A percentile compares a stretch with the other conserved stretches of the same genome.
These are phyloP conservation scores for Gossypium gossypioides DNA, from an alignment of 441 rosid species.

Conservation along the genomic window DNA sequence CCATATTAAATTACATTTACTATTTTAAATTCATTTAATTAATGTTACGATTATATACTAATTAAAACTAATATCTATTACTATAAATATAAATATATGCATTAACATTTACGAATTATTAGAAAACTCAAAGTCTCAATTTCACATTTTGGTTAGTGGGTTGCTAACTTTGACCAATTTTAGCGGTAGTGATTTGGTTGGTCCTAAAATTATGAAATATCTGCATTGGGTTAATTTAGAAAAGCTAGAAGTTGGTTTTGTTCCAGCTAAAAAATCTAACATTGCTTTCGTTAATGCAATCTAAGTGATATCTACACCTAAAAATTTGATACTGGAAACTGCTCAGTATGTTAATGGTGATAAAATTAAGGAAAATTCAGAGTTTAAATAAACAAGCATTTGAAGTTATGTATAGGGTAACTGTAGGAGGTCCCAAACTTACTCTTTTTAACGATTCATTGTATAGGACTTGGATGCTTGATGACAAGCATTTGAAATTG, in stretches of 20 bases:
- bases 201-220: conserved; percentile 49
- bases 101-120: too few species aligned
- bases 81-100: too few species aligned
- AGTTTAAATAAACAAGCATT: conserved; percentile 44
- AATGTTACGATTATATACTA: too few species aligned
- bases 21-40: too few species aligned
- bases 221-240: conserved; percentile 36
- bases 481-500: conserved; percentile 41
- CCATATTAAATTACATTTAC: too few species aligned
- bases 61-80: too few species aligned
- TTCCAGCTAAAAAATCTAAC: too few species aligned
- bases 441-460: conserved; percentile 69
- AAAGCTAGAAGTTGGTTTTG: conserved; percentile 31
- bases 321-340: conserved; percentile 51
- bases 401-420: conserved; percentile 43
- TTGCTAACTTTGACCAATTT: conserved; percentile 21
- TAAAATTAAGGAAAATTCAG: conserved; percentile 27
- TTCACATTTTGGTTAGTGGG: conserved; percentile 52
- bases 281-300: conserved; percentile 64
- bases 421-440: conserved; percentile 59
- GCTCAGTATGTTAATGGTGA: conserved; percentile 33
- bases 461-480: conserved; percentile 80
- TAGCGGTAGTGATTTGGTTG: conserved; percentile 13
- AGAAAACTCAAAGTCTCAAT: conserved; percentile 15
- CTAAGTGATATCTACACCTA: conserved; percentile 77